Base-by-base conservation (phyloP, 164 flowering plant species). In the Annona cherimola region DNA sequence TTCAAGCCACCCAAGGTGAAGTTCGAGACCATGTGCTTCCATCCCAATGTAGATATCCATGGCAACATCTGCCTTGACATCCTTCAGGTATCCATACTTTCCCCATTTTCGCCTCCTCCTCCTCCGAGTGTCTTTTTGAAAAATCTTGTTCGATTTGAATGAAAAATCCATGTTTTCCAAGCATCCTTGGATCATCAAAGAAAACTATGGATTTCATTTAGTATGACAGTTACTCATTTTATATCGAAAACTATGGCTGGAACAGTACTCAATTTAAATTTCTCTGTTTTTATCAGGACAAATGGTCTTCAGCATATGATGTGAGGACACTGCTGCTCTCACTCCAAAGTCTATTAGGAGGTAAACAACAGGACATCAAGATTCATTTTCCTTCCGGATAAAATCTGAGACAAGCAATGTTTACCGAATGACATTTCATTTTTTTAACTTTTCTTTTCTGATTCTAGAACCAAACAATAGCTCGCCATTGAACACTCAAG, bases 291-390 rank as follows among this genome's bases (percentile, higher is more conserved):
- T 64, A 35, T 50, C 70, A 94, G 97, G 98, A 94, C 79, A 88
- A 92, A 74, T 94, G 98, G 97, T 92, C 98, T 41, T 94, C 98
- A 75, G 98, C 98, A 16, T 94, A 94, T 85, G 96, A 92, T 81
- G 95, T 90, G 46, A 88, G 98, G 78, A 90, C 96, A 1, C 84
- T 93, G 50, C 80, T 93, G 69, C 77, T 93, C 4, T 93, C 98
- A 0, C 89, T 93, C 74, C 98, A 93, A 83, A 90, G 96, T 75
- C 84, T 93, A 39, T 87, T 93, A 54, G 98, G 98, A 90, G 81
- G 84, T 81, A 76, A 71, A 18, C n/a, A 18, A 62, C 9, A 20
- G 46, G 60, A 3, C 26, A 60, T 3, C 35, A 35, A 68, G 4
- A 50, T 35, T 68, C 20, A 20, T 14, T 14, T n/a, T 11, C 11